Conservation (phyloP, 345 rosid species). For the Isatis tinctoria region DNA sequence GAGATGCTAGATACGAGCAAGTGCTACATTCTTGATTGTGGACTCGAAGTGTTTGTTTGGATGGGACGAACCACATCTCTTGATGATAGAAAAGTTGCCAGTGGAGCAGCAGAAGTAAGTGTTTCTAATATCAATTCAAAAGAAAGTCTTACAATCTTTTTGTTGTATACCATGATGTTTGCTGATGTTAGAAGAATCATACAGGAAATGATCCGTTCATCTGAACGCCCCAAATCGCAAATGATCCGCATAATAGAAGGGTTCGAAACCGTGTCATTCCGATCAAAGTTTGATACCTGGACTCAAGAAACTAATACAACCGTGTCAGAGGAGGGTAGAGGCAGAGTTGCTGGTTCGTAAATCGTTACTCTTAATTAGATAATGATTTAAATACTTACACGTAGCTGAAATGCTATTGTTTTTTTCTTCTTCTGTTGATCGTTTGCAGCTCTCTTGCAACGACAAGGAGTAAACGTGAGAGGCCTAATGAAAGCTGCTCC, state of each 20-base stretch:
- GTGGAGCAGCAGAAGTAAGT: constrained; percentile 35
- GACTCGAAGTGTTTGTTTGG: constrained; percentile 38
- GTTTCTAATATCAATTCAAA: neutral
- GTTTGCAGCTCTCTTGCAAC: constrained; percentile 68
- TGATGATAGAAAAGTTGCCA: constrained; percentile 37
- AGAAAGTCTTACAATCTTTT: neutral
- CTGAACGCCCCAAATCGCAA: constrained; percentile 62
- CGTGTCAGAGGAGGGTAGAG: constrained; percentile 95
- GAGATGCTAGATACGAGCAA: constrained; percentile 74
- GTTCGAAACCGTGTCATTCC: constrained; percentile 85
- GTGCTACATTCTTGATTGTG: constrained; percentile 49
- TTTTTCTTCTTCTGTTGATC: constrained; percentile 1
- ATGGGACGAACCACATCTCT: constrained; percentile 40
- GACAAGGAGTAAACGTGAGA: constrained; percentile 91
- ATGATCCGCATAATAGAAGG: constrained; percentile 90
- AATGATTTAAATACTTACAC: neutral
- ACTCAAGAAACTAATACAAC: constrained; percentile 63
- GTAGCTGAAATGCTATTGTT: neutral
- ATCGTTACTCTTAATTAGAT: neutral
- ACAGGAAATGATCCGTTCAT: constrained; percentile 66
- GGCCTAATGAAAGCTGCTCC: constrained; percentile 84
- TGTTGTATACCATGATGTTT: constrained; percentile 8
- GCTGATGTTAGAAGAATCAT: constrained; percentile 26
- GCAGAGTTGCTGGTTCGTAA: constrained; percentile 92
- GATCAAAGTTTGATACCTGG: constrained; percentile 93